These are phyloP conservation scores for Aspergillus hortae DNA, from an alignment of 2,329 filamentous ascomycete species.

Conservation along the genomic window DNA sequence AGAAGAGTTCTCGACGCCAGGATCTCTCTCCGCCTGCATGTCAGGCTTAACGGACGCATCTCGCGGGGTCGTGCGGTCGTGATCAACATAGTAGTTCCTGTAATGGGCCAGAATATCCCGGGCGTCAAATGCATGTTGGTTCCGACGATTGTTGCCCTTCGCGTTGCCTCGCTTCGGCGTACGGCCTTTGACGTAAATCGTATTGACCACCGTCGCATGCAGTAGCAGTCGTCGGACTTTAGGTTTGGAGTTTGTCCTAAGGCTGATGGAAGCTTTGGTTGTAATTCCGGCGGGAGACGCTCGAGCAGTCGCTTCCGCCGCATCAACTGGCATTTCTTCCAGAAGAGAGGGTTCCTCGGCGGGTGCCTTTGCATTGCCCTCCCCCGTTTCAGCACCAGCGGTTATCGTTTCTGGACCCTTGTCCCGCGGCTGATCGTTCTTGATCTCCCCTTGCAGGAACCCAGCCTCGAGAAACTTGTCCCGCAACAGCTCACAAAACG, in stretches of 20 bases:
- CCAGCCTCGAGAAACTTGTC: conserved; percentile 43
- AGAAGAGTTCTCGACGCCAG: not conserved
- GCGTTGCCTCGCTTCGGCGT: conserved; percentile 7
- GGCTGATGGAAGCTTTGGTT: conserved; percentile 2
- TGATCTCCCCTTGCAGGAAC: conserved; percentile 34
- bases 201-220: conserved; percentile 85
- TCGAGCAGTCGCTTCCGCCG: conserved; percentile 4
- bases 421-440: conserved; percentile 8
- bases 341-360: conserved; percentile 5
- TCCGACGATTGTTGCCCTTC: conserved; percentile 10
- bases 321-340: conserved; percentile 10
- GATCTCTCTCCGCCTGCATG: not conserved
- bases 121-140: conserved; percentile 48
- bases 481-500: conserved; percentile 39
- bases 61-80: conserved; percentile 18
- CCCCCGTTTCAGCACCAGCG: not conserved
- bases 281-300: not conserved
- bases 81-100: conserved; percentile 32
- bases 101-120: conserved; percentile 30
- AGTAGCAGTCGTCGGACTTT: conserved; percentile 61
- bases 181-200: conserved; percentile 59
- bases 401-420: not conserved
- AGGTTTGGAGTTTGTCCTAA: conserved; percentile 15
- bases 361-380: not conserved
- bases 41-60: not conserved